Percentiles rank a stretch among this genome's conserved stretches.
phyloP scores from a whole-genome alignment of 257 asterid genomes.

The Forsythia suspensa region DNA sequence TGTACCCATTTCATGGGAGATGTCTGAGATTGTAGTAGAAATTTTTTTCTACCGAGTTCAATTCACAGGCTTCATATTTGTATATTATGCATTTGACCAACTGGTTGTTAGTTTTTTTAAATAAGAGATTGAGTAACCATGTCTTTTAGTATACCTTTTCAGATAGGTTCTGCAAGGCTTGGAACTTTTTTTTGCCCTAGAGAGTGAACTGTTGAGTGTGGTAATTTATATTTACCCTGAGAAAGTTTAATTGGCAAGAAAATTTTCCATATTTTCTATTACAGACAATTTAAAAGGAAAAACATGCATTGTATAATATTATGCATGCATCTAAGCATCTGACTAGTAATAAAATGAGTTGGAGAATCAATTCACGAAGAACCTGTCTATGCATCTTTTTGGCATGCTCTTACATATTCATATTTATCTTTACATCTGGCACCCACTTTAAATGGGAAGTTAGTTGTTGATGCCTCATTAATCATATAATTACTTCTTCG shows the following conservation, averaged over 20 bases:
- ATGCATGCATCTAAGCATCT: background rate
- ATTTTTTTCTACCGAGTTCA: background rate
- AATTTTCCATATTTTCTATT: background rate
- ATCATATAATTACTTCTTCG: background rate
- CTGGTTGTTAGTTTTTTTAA: background rate
- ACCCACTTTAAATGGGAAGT: background rate
- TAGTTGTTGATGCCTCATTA: background rate
- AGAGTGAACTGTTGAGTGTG: background rate
- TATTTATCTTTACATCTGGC: background rate
- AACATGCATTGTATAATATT: background rate
- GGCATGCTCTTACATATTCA: background rate
- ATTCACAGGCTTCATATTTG: background rate
- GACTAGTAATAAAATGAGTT: background rate
- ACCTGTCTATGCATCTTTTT: background rate
- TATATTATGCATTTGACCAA: background rate
- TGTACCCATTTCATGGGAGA: background rate
- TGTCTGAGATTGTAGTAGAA: background rate
- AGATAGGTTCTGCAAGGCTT: background rate
- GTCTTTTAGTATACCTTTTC: background rate
- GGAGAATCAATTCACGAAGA: slow-evolving; percentile 1
- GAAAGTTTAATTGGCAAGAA: background rate
- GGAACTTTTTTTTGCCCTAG: background rate
- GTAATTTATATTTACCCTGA: background rate
- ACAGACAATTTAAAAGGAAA: background rate
- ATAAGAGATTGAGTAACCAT: background rate